These are phyloP conservation scores for Leccinum incarnatum DNA, from an alignment of 768 basidiomycete species.

Conservation along the genomic window DNA sequence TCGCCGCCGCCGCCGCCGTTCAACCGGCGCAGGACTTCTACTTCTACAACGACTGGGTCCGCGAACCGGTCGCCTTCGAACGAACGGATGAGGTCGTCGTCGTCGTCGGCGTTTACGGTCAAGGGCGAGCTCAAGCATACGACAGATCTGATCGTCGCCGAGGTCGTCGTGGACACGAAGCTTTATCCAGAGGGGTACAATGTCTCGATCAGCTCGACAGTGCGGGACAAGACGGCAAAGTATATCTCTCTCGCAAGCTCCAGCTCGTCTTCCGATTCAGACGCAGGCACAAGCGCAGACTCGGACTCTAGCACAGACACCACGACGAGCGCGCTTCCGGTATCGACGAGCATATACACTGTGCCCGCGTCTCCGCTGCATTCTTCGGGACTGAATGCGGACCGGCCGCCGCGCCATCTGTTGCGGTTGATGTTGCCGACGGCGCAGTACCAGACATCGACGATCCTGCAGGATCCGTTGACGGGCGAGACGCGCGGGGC, in stretches of 20 bases:
- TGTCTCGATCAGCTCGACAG: conserved; percentile 44
- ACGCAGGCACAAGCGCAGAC: neutral
- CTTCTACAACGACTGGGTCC: conserved; percentile 23
- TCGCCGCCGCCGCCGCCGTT: conserved; percentile 27
- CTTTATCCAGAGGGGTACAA: conserved; percentile 77
- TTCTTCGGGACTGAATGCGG: conserved; percentile 60
- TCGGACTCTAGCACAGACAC: neutral
- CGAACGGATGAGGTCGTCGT: conserved; percentile 33
- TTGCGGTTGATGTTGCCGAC: conserved; percentile 79
- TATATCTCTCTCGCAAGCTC: conserved; percentile 34
- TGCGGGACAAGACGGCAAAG: conserved; percentile 36
- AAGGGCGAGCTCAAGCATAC: conserved; percentile 59
- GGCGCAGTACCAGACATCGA: conserved; percentile 71
- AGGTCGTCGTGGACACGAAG: conserved; percentile 79
- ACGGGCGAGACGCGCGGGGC: conserved; percentile 63
- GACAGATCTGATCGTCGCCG: conserved; percentile 74
- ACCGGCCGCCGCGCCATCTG: conserved; percentile 63
- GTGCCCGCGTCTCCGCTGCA: conserved; percentile 82
- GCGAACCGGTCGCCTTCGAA: conserved; percentile 31
- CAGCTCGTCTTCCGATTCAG: neutral
- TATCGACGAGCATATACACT: conserved; percentile 62
- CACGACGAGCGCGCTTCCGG: conserved; percentile 40
- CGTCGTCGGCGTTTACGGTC: conserved; percentile 54
- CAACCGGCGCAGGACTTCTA: conserved; percentile 14
- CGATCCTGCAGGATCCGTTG: conserved; percentile 76